phyloP scores from a whole-genome alignment of 1,284 basidiomycete genomes.

The Entoloma clypeatum region DNA sequence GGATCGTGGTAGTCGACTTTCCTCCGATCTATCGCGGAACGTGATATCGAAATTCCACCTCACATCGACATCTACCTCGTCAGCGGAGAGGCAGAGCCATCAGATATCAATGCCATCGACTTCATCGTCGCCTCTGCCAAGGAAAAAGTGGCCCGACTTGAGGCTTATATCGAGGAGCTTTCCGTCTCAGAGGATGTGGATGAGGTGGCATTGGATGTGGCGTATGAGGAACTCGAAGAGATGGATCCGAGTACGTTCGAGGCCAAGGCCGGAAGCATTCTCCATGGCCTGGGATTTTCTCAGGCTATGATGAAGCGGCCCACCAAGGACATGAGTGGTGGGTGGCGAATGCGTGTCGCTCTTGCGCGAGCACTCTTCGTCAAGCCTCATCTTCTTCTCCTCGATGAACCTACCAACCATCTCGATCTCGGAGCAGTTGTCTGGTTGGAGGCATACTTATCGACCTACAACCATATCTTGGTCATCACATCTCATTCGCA shows the following conservation, averaged over 20 bases:
- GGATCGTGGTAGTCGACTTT: conserved; percentile 53
- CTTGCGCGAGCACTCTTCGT: conserved; percentile 94
- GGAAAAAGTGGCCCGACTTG: conserved; percentile 93
- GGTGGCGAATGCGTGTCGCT: conserved; percentile 98
- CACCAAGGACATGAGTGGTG: conserved; percentile 98
- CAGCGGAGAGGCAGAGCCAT: conserved; percentile 92
- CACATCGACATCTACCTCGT: conserved; percentile 99
- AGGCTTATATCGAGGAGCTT: conserved; percentile 93
- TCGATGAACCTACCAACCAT: conserved; percentile 89
- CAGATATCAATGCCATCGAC: conserved; percentile 94
- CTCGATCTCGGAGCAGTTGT: conserved; percentile 97
- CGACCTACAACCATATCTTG: conserved; percentile 97
- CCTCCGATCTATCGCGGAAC: conserved; percentile 78
- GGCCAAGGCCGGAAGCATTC: conserved; percentile 91
- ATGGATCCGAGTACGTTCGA: conserved; percentile 96
- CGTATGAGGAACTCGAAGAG: conserved; percentile 97
- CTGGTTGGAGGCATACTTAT: conserved; percentile 97
- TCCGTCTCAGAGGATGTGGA: conserved; percentile 88
- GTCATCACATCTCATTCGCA: conserved; percentile 96
- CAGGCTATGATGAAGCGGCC: conserved; percentile 93
- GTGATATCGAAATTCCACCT: conserved; percentile 91
- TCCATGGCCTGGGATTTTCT: conserved; percentile 95
- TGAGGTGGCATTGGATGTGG: conserved; percentile 78
- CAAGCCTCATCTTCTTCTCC: conserved; percentile 91
- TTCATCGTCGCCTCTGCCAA: conserved; percentile 93